Conservation (phyloP, 352 stramenopile genomes). For the Globisporangium cystogenes region DNA sequence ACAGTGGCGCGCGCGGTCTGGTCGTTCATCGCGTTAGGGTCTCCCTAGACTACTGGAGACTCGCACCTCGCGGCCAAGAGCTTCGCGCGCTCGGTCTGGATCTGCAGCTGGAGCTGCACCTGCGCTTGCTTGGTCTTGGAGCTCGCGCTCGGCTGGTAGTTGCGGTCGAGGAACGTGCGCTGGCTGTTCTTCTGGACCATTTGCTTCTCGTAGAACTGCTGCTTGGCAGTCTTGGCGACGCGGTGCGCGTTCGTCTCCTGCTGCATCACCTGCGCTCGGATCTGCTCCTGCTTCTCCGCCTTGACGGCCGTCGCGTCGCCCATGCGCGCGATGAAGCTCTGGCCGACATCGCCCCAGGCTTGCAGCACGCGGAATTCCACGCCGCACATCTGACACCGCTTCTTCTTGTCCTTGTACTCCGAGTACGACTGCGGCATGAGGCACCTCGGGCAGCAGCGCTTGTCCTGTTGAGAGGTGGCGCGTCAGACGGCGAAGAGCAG, state of each 20-base stretch:
- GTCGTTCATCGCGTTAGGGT: background rate
- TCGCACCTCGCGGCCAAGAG: slow-evolving; percentile 5
- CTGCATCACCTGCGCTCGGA: slow-evolving; percentile 34
- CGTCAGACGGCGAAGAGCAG: background rate
- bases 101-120: slow-evolving; percentile 27
- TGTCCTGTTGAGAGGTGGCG: slow-evolving; percentile 36
- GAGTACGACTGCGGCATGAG: slow-evolving; percentile 66
- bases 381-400: slow-evolving; percentile 73
- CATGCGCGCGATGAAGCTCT: slow-evolving; percentile 61
- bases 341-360: slow-evolving; percentile 69
- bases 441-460: slow-evolving; percentile 75
- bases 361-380: slow-evolving; percentile 67
- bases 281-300: slow-evolving; percentile 41
- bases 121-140: slow-evolving; percentile 61
- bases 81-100: slow-evolving; percentile 29
- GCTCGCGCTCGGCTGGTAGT: slow-evolving; percentile 39
- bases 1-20: too few relatives aligned
- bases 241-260: slow-evolving; percentile 26
- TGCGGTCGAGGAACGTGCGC: slow-evolving; percentile 57
- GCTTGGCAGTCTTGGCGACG: slow-evolving; percentile 43
- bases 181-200: slow-evolving; percentile 45
- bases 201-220: slow-evolving; percentile 66
- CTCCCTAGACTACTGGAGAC: slow-evolving; percentile 5
- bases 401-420: slow-evolving; percentile 86
- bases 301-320: slow-evolving; percentile 31